Percentiles rank a stretch among this genome's conserved stretches.
Conservation (phyloP, 345 rosid species). For the Gossypium mustelinum region DNA sequence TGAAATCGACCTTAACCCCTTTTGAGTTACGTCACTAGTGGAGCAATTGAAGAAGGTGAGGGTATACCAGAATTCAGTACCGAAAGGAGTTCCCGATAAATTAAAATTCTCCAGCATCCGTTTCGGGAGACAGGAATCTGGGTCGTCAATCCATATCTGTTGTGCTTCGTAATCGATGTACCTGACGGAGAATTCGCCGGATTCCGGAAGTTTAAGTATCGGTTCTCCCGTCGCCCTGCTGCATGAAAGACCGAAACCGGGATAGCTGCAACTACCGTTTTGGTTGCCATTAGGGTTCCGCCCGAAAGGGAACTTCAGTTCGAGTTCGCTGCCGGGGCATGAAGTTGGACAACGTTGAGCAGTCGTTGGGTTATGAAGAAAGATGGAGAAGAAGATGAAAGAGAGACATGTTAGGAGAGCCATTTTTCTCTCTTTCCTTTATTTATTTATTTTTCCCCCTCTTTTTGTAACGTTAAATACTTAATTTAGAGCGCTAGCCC, state of each 20-base stretch:
- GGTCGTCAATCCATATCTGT: slow-evolving; percentile 32
- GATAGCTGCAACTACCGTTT: slow-evolving; percentile 29
- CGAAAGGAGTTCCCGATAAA: slow-evolving; percentile 33
- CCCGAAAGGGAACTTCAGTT: slow-evolving; percentile 8
- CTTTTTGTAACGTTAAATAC: no score
- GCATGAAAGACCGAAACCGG: slow-evolving; percentile 44
- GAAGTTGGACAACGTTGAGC: not conserved
- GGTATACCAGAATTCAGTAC: fast-evolving
- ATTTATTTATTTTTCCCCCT: no score
- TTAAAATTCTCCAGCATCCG: slow-evolving; percentile 28
- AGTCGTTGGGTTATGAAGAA: not conserved
- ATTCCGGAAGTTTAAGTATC: slow-evolving; percentile 25
- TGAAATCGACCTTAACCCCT: not conserved
- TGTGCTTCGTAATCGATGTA: slow-evolving; percentile 37
- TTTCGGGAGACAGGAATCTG: slow-evolving; percentile 30
- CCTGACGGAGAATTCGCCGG: slow-evolving; percentile 39
- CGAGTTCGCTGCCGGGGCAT: not conserved
- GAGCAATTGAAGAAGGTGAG: slow-evolving; percentile 43
- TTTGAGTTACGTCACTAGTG: not conserved
- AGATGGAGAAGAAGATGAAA: not conserved
- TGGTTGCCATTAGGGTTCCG: not conserved
- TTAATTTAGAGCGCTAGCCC: no score
- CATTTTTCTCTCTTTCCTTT: not conserved
- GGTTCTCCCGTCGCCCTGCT: slow-evolving; percentile 4
- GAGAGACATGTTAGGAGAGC: not conserved